Evolutionary conservation across 495 filamentous ascomycete genomes (phyloP).

Genomic region (Elaphomyces granulatus): DNA sequence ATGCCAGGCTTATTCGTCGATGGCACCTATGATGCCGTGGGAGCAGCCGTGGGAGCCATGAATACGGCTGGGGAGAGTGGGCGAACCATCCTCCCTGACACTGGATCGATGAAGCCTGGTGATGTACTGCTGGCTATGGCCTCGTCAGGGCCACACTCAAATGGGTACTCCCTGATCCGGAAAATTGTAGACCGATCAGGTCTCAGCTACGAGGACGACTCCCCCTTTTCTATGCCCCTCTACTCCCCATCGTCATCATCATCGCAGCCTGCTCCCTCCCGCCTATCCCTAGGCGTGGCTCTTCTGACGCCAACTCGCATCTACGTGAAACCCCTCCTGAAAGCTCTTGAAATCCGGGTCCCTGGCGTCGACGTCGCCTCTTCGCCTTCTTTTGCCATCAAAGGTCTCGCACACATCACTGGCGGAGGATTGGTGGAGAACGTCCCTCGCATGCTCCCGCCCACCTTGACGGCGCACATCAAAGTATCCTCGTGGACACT

Average conservation of each 20-base stretch:
- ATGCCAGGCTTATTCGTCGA: slow-evolving; percentile 85
- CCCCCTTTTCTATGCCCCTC: slow-evolving; percentile 53
- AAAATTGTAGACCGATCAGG: slow-evolving; percentile 62
- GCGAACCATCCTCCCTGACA: slow-evolving; percentile 56
- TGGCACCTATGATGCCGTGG: slow-evolving; percentile 81
- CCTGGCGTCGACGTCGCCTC: no score
- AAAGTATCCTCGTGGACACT: slow-evolving; percentile 57
- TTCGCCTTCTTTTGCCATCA: slow-evolving; percentile 49
- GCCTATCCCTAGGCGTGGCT: slow-evolving; percentile 47
- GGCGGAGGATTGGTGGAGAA: slow-evolving; percentile 88
- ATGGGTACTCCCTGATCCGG: slow-evolving; percentile 88
- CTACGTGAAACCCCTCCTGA: slow-evolving; percentile 62
- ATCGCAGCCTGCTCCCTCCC: slow-evolving; percentile 6
- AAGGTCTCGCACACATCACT: slow-evolving; percentile 92
- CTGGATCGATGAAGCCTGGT: slow-evolving; percentile 56
- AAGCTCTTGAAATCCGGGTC: slow-evolving; percentile 27
- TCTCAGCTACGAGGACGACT: slow-evolving; percentile 50
- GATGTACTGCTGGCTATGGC: slow-evolving; percentile 74
- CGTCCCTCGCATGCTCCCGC: slow-evolving; percentile 81
- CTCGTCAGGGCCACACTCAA: slow-evolving; percentile 79
- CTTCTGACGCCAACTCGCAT: slow-evolving; percentile 70
- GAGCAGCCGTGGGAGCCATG: slow-evolving; percentile 76
- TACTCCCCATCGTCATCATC: slow-evolving; percentile 9
- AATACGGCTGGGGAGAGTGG: slow-evolving; percentile 34
- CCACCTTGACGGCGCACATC: slow-evolving; percentile 57